Evolutionary conservation across 257 asterid species (phyloP).

Genomic region (Rauvolfia tetraphylla): DNA sequence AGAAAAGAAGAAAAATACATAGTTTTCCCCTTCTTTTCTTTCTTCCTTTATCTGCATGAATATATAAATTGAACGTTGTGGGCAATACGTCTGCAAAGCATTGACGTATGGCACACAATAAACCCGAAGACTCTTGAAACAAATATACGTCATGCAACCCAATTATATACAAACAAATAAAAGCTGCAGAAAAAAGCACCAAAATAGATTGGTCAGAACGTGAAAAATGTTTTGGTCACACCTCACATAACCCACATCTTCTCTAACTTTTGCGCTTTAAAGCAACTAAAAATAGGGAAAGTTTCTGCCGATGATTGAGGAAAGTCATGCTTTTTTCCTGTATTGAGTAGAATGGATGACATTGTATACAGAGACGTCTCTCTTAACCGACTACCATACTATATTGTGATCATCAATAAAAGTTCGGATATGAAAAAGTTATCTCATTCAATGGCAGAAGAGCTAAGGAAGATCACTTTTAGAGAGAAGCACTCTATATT

Average conservation of each 20-base stretch:
- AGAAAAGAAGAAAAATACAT: too few relatives aligned
- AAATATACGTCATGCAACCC: conserved; percentile 1
- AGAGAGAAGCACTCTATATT: background rate
- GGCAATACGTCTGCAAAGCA: background rate
- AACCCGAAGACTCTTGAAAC: conserved; percentile 4
- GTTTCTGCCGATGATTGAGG: conserved; percentile 1
- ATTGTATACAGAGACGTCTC: background rate
- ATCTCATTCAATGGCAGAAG: background rate
- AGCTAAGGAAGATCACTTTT: background rate
- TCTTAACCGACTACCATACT: conserved; percentile 1
- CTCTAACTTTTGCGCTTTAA: background rate
- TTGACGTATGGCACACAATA: conserved; percentile 8
- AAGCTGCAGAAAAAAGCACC: background rate
- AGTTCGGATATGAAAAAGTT: background rate
- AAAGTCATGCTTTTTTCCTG: conserved; percentile 5
- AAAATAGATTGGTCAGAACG: background rate
- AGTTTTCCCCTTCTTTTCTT: too few relatives aligned
- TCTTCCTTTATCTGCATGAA: too few relatives aligned
- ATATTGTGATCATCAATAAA: background rate
- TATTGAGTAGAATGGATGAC: background rate
- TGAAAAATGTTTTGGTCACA: conserved; percentile 7
- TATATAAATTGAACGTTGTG: background rate
- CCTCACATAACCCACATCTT: background rate
- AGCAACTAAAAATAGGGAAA: conserved; percentile 5
- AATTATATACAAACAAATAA: background rate